These are phyloP conservation scores for Gaeumannomyces sp. DNA, from an alignment of 2,329 filamentous ascomycete species.

Conservation along the genomic window DNA sequence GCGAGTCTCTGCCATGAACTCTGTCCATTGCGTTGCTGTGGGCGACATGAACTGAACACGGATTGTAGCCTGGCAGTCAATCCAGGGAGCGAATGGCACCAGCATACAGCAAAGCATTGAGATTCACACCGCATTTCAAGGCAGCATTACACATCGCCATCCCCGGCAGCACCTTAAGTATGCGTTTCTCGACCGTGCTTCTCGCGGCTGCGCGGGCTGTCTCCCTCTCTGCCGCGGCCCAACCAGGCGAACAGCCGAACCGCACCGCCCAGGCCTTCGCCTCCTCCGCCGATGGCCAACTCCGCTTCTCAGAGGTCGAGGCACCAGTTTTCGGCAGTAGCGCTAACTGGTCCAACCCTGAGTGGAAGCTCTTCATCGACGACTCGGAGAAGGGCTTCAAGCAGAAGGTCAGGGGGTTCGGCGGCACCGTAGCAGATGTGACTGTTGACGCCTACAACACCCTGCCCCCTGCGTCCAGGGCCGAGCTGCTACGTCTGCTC, in stretches of 20 bases:
- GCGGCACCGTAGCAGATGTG: constrained; percentile 35
- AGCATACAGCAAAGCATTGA: neutral
- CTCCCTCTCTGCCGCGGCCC: constrained; percentile 9
- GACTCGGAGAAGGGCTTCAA: constrained; percentile 31
- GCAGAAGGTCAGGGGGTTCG: constrained; percentile 34
- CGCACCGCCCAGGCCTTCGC: constrained; percentile 23
- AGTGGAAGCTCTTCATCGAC: constrained; percentile 32
- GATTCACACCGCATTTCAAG: neutral
- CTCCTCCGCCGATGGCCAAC: constrained; percentile 30
- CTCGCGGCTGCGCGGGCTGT: constrained; percentile 11
- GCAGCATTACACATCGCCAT: neutral
- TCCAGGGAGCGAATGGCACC: neutral
- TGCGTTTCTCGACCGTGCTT: constrained; percentile 7
- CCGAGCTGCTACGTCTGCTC: constrained; percentile 28
- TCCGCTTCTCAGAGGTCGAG: constrained; percentile 27
- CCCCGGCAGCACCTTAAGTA: constrained; percentile 5
- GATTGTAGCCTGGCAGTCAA: neutral
- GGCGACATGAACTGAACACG: too few species aligned
- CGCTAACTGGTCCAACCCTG: constrained; percentile 25
- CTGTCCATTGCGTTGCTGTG: neutral
- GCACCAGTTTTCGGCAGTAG: constrained; percentile 28
- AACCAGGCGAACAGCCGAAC: neutral
- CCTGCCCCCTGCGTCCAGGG: constrained; percentile 24
- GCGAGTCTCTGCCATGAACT: neutral
- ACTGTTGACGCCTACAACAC: constrained; percentile 32